Percentiles rank a stretch among this genome's conserved stretches.
These are phyloP conservation scores for Alternaria gaisen DNA, from an alignment of 2,329 filamentous ascomycete species.

Conservation along the genomic window DNA sequence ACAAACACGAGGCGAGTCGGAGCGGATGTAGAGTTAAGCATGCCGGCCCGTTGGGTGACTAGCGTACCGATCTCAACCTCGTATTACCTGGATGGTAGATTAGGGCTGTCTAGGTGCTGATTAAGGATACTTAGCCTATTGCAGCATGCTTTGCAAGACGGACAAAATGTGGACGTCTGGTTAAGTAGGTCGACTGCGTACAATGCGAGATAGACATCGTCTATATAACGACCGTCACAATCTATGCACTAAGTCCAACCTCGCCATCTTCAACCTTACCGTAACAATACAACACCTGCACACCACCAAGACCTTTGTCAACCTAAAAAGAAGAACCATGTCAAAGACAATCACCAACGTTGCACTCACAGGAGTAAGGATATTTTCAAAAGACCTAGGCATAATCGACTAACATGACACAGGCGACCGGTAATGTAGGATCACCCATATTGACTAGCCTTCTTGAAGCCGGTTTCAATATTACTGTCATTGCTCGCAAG, in stretches of 20 bases:
- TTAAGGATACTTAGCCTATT: not conserved
- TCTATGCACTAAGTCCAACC: not conserved
- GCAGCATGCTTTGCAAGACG: not conserved
- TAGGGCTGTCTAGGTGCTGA: not conserved
- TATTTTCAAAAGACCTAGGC: too few relatives aligned
- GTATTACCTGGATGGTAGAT: too few relatives aligned
- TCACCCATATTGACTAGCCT: not conserved
- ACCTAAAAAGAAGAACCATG: not conserved
- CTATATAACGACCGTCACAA: not conserved
- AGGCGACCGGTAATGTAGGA: not conserved
- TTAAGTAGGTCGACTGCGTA: slow-evolving; percentile 35
- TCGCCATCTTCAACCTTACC: too few relatives aligned
- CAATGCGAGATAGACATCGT: not conserved
- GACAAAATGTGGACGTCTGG: not conserved
- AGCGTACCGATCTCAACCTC: not conserved
- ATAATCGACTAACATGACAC: not conserved
- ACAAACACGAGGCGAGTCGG: not conserved
- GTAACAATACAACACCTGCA: too few relatives aligned
- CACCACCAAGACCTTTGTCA: too few relatives aligned
- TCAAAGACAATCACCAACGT: not conserved
- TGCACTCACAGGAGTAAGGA: not conserved
- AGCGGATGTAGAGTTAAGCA: not conserved
- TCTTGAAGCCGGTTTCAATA: not conserved
- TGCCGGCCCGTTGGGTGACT: not conserved
- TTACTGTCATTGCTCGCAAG: not conserved